phyloP scores from a whole-genome alignment of 345 rosid genomes.

The Brassica cretica region DNA sequence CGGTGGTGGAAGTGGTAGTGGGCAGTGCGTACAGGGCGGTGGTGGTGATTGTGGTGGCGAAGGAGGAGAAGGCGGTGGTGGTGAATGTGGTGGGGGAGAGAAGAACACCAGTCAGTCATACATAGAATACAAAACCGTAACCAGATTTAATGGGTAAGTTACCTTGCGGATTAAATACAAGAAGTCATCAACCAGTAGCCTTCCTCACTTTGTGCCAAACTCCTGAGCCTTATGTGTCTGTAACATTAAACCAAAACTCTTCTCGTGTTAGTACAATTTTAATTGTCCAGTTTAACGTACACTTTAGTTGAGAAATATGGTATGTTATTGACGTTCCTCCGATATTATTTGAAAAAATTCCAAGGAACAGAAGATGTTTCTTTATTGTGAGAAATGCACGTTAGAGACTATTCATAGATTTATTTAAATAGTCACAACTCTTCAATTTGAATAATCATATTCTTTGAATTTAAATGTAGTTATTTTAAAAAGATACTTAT shows the following conservation, averaged over 20 bases:
- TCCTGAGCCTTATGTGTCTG: conserved; percentile 90
- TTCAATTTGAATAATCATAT: too few relatives aligned
- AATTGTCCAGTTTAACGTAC: too few relatives aligned
- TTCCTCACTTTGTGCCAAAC: conserved; percentile 79
- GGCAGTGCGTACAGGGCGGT: conserved; percentile 22
- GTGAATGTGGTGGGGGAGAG: conserved; percentile 19
- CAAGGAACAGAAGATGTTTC: too few relatives aligned
- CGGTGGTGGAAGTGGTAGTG: conserved; percentile 33
- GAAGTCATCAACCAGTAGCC: conserved; percentile 81
- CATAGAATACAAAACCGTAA: not conserved
- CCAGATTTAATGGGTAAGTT: not conserved
- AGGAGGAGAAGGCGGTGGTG: conserved; percentile 32
- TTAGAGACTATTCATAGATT: too few relatives aligned
- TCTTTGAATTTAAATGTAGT: too few relatives aligned
- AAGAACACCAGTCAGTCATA: not conserved
- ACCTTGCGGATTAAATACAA: conserved; percentile 87
- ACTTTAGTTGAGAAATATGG: too few relatives aligned
- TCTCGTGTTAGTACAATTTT: too few relatives aligned
- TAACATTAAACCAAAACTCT: conserved; percentile 19
- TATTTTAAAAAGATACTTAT: too few relatives aligned
- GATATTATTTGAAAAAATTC: too few relatives aligned
- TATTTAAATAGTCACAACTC: too few relatives aligned
- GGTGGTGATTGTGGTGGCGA: conserved; percentile 37
- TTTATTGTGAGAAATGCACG: too few relatives aligned
- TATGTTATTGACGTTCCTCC: too few relatives aligned